A percentile compares a stretch with the other conserved stretches of the same genome.
Evolutionary conservation across 1,284 basidiomycete genomes (phyloP).

Genomic region (Cyathus olla): DNA sequence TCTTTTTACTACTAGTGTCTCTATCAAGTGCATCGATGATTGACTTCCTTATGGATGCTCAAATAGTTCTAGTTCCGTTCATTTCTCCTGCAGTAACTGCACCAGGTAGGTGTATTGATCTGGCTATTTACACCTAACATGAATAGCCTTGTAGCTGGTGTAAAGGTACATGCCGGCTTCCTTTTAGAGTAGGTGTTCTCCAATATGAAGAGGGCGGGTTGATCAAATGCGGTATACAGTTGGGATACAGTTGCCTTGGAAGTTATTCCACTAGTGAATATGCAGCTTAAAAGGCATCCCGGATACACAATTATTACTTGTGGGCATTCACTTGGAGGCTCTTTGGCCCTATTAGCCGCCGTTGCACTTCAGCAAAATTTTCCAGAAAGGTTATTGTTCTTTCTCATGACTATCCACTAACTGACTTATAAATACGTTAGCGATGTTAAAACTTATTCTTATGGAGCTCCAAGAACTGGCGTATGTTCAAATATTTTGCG

Average conservation of each 20-base stretch:
- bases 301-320: constrained; percentile 53
- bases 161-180: constrained; percentile 56
- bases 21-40: constrained; percentile 42
- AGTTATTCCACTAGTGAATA: constrained; percentile 31
- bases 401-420: not conserved
- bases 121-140: not conserved
- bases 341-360: constrained; percentile 55
- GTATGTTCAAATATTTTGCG: constrained; percentile 24
- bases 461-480: constrained; percentile 59
- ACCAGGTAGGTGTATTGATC: constrained; percentile 38
- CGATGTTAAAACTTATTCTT: constrained; percentile 43
- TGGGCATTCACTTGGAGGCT: constrained; percentile 62
- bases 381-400: constrained; percentile 41
- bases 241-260: constrained; percentile 58
- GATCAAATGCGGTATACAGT: constrained; percentile 25
- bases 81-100: constrained; percentile 45
- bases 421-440: not conserved
- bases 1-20: not conserved
- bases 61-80: constrained; percentile 47
- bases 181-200: constrained; percentile 47
- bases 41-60: constrained; percentile 48
- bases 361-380: constrained; percentile 53
- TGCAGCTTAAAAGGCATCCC: constrained; percentile 37
- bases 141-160: constrained; percentile 37
- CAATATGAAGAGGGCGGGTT: not conserved